phyloP scores from a whole-genome alignment of 2,329 filamentous ascomycete species.

The Zopfia rhizophila region DNA sequence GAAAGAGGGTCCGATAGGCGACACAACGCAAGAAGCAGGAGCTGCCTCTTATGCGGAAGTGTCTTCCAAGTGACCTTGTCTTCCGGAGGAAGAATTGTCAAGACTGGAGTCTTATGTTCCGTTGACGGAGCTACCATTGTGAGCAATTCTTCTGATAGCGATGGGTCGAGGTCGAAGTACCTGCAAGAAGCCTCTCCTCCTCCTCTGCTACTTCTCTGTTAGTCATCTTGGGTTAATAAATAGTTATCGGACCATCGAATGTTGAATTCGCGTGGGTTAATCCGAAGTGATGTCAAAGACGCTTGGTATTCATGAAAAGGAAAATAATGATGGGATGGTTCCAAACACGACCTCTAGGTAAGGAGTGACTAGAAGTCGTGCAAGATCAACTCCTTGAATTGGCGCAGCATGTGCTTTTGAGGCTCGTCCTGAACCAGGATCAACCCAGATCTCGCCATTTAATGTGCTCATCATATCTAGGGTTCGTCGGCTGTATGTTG shows the following conservation, averaged over 20 bases:
- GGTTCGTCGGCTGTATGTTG: conserved; percentile 5
- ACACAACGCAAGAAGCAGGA: conserved; percentile 79
- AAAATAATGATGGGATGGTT: not conserved
- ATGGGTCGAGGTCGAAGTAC: no score
- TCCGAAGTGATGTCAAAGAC: no score
- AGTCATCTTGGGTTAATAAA: conserved; percentile 14
- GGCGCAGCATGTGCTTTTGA: conserved; percentile 19
- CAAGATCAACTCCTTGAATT: conserved; percentile 6
- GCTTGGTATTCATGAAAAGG: not conserved
- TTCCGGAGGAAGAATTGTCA: conserved; percentile 35
- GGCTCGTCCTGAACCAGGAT: conserved; percentile 13
- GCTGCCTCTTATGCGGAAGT: conserved; percentile 78
- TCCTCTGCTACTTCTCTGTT: conserved; percentile 17
- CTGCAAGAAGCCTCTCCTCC: conserved; percentile 27
- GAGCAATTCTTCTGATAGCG: no score
- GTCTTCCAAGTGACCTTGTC: conserved; percentile 73
- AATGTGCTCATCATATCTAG: conserved; percentile 20
- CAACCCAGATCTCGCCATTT: conserved; percentile 7
- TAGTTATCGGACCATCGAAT: conserved; percentile 8
- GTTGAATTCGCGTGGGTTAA: no score
- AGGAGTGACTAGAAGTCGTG: conserved; percentile 3
- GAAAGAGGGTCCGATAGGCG: conserved; percentile 83
- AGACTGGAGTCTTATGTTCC: not conserved
- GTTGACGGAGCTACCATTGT: no score
- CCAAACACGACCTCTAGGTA: no score